Base-by-base conservation (phyloP, 164 flowering plant genomes). In the Aristolochia californica region DNA sequence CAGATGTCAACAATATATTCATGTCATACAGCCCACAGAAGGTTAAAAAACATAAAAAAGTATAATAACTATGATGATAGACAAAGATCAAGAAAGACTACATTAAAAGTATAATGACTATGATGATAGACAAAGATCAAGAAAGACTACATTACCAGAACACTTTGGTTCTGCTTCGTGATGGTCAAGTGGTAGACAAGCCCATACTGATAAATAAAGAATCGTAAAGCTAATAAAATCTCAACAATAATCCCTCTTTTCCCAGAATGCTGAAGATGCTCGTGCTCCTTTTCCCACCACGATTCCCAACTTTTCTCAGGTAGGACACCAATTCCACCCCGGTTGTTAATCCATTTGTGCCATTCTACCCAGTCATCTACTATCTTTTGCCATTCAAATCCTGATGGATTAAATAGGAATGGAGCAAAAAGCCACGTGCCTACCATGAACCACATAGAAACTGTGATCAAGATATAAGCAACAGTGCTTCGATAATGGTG, bases 351-450 rank as follows among this genome's bases (percentile, higher is more conserved):
- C 99, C 99, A 94, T 73, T 88, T 94, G 45, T 82, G 82, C 97
- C 97, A 94, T 63, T 94, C 99, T 28, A 83, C 80, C 95, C 93
- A 94, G 64, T 94, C 97, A 68, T 94, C 97, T 27, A 94, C 93
- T 57, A 90, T 94, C 76, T 94, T 94, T 65, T 88, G 95, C 99
- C 98, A 93, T 72, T 93, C 97, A 55, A 93, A 89, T n/a, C 98
- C 97, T 25, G 96, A 93, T 43, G 98, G 98, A 63, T 93, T 89
- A 75, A 93, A 93, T 16, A 93, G 84, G 74, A 93, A 93, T 0
- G 98, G 98, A 58, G 99, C 96, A 71, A 90, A 90, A 49, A 94
- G 88, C 99, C 99, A 94, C 2, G 99, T 85, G 7, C 86, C 97
- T 51, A 90, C 99, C 95, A 94, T 77, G 67, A 94, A 94, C 99